phyloP scores from a whole-genome alignment of 1,284 basidiomycete species.

The Athelia psychrophila region DNA sequence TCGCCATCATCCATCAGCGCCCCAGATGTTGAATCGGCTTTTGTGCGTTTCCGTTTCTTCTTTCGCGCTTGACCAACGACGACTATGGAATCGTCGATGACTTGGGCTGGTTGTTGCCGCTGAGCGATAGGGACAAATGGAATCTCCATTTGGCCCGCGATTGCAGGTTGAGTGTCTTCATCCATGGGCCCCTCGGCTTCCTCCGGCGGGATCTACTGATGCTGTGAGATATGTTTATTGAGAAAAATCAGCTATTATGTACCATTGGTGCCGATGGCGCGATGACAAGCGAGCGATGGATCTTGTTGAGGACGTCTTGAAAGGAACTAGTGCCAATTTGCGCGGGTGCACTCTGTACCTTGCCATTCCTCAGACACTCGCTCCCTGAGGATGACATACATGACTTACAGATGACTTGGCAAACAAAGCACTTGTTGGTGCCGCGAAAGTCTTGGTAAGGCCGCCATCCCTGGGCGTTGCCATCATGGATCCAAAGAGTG shows the following conservation, averaged over 20 bases:
- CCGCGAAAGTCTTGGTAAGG: slow-evolving; percentile 15
- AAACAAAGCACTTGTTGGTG: slow-evolving; percentile 40
- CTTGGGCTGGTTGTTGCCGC: slow-evolving; percentile 28
- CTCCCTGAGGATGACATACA: no score
- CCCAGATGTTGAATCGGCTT: slow-evolving; percentile 12
- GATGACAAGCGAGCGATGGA: slow-evolving; percentile 51
- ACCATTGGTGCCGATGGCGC: slow-evolving; percentile 50
- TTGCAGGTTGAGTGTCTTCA: slow-evolving; percentile 1
- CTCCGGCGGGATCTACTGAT: background rate
- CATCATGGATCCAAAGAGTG: slow-evolving; percentile 25
- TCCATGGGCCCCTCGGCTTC: slow-evolving; percentile 4
- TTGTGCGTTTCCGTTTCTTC: slow-evolving; percentile 60
- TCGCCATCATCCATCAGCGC: slow-evolving; percentile 5
- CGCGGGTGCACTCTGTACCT: no score
- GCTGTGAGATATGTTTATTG: slow-evolving; percentile 2
- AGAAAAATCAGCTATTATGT: slow-evolving; percentile 4
- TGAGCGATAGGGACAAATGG: slow-evolving; percentile 66
- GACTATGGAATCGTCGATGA: slow-evolving; percentile 62
- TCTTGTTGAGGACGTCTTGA: slow-evolving; percentile 49
- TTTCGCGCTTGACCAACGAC: slow-evolving; percentile 61
- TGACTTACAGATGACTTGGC: no score
- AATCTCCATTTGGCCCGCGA: slow-evolving; percentile 54
- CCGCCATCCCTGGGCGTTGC: slow-evolving; percentile 2
- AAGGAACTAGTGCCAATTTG: slow-evolving; percentile 18
- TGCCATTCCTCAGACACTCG: no score